Base-by-base conservation (phyloP, 768 basidiomycete genomes). In the Coprinopsis marcescibilis region DNA sequence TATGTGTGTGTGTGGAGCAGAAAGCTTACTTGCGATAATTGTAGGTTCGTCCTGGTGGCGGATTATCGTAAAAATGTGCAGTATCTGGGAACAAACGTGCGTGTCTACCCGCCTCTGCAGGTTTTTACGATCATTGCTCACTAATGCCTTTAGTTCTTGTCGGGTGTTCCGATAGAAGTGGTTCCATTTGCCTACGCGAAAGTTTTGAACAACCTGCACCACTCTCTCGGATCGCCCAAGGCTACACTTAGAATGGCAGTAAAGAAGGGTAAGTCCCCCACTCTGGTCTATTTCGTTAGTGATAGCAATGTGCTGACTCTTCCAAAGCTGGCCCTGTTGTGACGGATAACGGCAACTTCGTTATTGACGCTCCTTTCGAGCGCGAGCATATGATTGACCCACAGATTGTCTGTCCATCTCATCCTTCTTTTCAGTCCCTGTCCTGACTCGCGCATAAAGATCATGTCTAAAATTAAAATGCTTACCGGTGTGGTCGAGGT, bases 401-500 rank as follows among this genome's bases (percentile, higher is more conserved):
- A 1, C 69, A 68, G 34, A 67, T 67, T 49, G 87, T 91, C 29
- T 50, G 65, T 58, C 19, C 33, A 29, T 13, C 37, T 40, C 23
- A 7, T 39, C 30, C 21, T 11, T 4, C 3, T 25, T 34, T 25
- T 49, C 15, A 39, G 11, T 37, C 33, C 4, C 2, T 23, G 15
- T 8, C 30, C 47, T 43, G 35, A 12, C 25, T 20, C n/a, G 10
- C 7, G 57, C 33, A 23, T 43, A 6, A 59, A 94, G 89, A 72
- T 97, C 14, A 68, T 95, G 68, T 64, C 71, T 13, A 72, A 76
- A 50, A 85, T 98, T 59, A 98, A 97, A 72, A 79, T 95, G 77
- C 74, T 98, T 50, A 98, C 95, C 2, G 96, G 96, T 37, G 91
- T 97, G 19, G 90, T 98, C n/a, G 96, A 99, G 64, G 96, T 97